These are phyloP conservation scores for Neurospora sp. DNA, from an alignment of 2,329 filamentous ascomycete species.

Conservation along the genomic window DNA sequence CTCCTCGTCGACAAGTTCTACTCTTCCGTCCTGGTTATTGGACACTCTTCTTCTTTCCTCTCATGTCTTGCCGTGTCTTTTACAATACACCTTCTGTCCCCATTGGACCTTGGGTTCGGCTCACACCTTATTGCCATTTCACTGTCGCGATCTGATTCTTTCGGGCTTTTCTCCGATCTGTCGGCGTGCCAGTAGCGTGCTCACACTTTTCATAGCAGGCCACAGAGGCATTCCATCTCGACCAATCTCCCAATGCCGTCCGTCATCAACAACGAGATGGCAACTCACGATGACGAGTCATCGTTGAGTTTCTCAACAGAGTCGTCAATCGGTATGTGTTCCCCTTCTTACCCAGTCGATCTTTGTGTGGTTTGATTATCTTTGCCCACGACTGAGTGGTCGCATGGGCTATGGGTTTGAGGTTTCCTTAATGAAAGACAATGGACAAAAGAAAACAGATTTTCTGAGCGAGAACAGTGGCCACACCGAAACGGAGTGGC, in stretches of 20 bases:
- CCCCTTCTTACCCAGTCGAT: neutral
- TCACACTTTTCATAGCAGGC: neutral
- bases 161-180: neutral
- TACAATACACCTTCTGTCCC: neutral
- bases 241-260: neutral
- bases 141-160: neutral
- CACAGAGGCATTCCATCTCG: neutral
- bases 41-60: neutral
- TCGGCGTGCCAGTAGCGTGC: neutral
- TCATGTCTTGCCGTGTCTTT: neutral
- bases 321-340: neutral
- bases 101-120: neutral
- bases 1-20: neutral
- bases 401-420: neutral
- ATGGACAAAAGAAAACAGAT: neutral
- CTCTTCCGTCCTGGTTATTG: neutral
- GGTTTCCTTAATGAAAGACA: neutral
- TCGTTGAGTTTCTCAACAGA: neutral
- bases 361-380: neutral
- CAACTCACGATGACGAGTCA: neutral
- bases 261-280: neutral
- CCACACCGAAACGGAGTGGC: neutral
- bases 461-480: neutral
- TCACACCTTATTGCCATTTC: neutral
- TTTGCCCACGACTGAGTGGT: neutral